Evolutionary conservation across 2,329 filamentous ascomycete species (phyloP), one percentile per base, ranked within the genome.

Genomic region (Neonectria neomacrospora): DNA sequence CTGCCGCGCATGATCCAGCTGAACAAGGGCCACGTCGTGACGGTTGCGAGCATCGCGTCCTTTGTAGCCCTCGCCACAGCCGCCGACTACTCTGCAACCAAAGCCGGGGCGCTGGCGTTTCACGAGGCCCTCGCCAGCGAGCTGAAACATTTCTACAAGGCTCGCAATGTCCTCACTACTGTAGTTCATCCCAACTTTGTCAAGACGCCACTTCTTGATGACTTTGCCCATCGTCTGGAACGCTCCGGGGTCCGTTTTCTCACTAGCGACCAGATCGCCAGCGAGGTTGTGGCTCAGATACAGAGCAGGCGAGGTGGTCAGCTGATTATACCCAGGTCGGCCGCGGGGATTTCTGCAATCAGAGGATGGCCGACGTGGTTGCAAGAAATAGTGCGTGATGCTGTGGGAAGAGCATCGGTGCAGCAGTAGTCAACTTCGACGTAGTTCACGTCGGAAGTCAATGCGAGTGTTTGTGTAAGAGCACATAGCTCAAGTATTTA

Each of bases 11-110:
- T 93, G 85, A 79, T 90, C 48, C 73, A 78, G 23, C 70, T 73
- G 5, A 87, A 92, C 79, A 90, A 93, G 78, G 90, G 91, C 55
- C 90, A 91, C 80, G 77, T 93, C 47, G 86, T 93, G 34, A 92
- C 88, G 0, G 85, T 93, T 11, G 89, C 90, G 14, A 88, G 85
- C n/a, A 80, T 88, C 44, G 89, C 90, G 0, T 85, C 85, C 11
- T 91, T 87, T 73, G 74, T 87, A 5, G 80, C 84, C 2, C 82
- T 88, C 0, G 85, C 89, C 1, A 83, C 82, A 59, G 86, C 89
- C 79, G 85, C 88, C 20, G 89, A 92, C 76, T 93, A 93, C 78
- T 81, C 83, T 0, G 83, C 86, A 2, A 85, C 83, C 54, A 93
- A 93, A 77, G 85, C 89, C 4, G 89, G 87, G 0, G 86, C 88